Conservation (phyloP, 495 filamentous ascomycete species). For the Baudoinia panamericana region DNA sequence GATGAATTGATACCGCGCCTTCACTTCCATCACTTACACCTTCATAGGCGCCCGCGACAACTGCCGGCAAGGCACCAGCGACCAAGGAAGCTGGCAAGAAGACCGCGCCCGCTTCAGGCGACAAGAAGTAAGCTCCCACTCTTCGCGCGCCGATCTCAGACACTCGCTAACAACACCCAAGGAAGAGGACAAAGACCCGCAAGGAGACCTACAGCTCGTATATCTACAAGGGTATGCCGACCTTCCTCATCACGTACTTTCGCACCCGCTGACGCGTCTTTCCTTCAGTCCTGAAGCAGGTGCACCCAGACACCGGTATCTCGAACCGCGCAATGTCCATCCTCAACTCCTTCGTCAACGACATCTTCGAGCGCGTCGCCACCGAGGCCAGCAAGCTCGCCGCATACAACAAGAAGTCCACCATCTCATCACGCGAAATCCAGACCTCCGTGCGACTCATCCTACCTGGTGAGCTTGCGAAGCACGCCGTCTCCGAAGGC, state of each 20-base stretch:
- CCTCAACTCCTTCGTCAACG: constrained; percentile 98
- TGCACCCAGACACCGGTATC: constrained; percentile 99
- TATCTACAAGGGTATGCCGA: constrained; percentile 93
- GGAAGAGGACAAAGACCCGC: constrained; percentile 99
- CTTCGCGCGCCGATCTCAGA: too few relatives aligned
- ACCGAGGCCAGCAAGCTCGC: constrained; percentile 98
- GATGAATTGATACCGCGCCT: too few relatives aligned
- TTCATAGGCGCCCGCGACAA: too few relatives aligned
- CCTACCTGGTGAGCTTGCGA: constrained; percentile 94
- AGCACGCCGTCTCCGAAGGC: constrained; percentile 98
- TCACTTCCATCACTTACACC: background rate
- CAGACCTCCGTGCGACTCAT: constrained; percentile 98
- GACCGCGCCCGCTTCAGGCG: too few relatives aligned
- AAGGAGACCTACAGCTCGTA: constrained; percentile 99
- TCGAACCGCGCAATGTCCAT: constrained; percentile 99
- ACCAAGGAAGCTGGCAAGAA: too few relatives aligned
- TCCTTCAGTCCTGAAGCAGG: constrained; percentile 87
- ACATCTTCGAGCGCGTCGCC: constrained; percentile 98
- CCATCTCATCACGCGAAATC: constrained; percentile 98
- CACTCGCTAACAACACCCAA: too few relatives aligned
- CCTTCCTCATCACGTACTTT: constrained; percentile 8
- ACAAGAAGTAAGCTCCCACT: constrained; percentile 99
- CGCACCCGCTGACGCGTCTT: constrained; percentile 31
- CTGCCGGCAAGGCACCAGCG: constrained; percentile 95
- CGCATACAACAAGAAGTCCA: constrained; percentile 99